phyloP scores from a whole-genome alignment of 495 filamentous ascomycete species.

The Filosporella fistucella region DNA sequence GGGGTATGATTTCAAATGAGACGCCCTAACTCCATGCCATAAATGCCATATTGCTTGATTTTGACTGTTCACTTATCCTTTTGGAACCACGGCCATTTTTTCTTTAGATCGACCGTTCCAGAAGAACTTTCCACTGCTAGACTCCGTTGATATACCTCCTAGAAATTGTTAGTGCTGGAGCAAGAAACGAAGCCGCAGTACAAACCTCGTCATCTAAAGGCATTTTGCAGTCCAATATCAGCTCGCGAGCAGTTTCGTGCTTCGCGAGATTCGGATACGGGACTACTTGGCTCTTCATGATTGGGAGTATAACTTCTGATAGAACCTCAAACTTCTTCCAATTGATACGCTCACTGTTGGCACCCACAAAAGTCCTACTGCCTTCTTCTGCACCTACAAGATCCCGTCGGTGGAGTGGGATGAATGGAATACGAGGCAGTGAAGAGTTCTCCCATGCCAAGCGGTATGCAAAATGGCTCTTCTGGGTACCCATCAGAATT shows the following conservation, averaged over 20 bases:
- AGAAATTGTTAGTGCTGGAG: conserved; percentile 21
- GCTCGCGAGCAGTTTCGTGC: conserved; percentile 60
- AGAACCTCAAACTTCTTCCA: conserved; percentile 99
- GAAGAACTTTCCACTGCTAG: conserved; percentile 45
- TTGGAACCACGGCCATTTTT: conserved; percentile 56
- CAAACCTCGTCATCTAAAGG: conserved; percentile 25
- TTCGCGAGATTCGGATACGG: conserved; percentile 68
- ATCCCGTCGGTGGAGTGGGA: conserved; percentile 87
- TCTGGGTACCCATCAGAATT: conserved; percentile 87
- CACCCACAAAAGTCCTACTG: conserved; percentile 79
- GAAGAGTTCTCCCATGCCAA: conserved; percentile 95
- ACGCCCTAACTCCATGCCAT: too few species aligned
- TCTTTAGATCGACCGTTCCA: conserved; percentile 34
- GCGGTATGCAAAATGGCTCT: conserved; percentile 89
- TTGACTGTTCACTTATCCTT: conserved; percentile 27
- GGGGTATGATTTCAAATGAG: too few species aligned
- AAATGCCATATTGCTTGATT: too few species aligned
- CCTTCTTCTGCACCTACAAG: conserved; percentile 89
- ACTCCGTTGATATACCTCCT: conserved; percentile 62
- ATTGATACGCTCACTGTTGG: conserved; percentile 75
- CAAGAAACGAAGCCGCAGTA: not conserved
- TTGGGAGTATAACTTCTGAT: conserved; percentile 82
- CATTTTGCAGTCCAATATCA: conserved; percentile 60
- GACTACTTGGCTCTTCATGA: conserved; percentile 84
- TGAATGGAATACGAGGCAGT: conserved; percentile 83